phyloP scores from a whole-genome alignment of 2,329 filamentous ascomycete genomes.

The Exophiala dermatitidis region DNA sequence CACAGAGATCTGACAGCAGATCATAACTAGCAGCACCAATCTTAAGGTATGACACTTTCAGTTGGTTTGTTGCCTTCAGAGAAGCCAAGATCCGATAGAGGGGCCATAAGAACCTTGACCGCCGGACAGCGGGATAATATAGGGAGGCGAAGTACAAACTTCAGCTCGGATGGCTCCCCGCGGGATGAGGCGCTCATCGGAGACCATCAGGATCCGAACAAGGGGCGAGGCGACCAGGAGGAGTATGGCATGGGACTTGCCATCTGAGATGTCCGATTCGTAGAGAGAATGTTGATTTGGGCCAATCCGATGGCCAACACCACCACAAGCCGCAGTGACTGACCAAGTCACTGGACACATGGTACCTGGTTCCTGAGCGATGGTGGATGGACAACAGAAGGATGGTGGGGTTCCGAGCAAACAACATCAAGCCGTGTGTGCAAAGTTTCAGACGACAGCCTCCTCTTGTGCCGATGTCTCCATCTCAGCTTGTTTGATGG shows the following conservation, averaged over 20 bases:
- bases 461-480: not conserved
- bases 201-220: not conserved
- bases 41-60: too few species aligned
- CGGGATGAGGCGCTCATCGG: not conserved
- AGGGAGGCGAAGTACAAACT: not conserved
- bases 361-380: slow-evolving; percentile 11
- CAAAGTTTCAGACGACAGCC: not conserved
- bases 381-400: not conserved
- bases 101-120: not conserved
- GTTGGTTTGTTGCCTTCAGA: too few species aligned
- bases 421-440: not conserved
- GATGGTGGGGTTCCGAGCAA: not conserved
- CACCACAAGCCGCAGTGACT: not conserved
- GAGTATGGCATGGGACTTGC: not conserved
- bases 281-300: not conserved
- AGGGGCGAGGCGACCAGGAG: not conserved
- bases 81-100: too few species aligned
- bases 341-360: not conserved
- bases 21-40: too few species aligned
- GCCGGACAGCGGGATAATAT: not conserved
- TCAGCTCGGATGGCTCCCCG: too few species aligned
- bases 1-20: too few species aligned
- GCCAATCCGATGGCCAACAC: slow-evolving; percentile 8
- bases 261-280: slow-evolving; percentile 9
- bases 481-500: not conserved